Percentiles rank a stretch among this genome's conserved stretches.
Conservation (phyloP, 352 stramenopile species). For the Phytophthora sojae region DNA sequence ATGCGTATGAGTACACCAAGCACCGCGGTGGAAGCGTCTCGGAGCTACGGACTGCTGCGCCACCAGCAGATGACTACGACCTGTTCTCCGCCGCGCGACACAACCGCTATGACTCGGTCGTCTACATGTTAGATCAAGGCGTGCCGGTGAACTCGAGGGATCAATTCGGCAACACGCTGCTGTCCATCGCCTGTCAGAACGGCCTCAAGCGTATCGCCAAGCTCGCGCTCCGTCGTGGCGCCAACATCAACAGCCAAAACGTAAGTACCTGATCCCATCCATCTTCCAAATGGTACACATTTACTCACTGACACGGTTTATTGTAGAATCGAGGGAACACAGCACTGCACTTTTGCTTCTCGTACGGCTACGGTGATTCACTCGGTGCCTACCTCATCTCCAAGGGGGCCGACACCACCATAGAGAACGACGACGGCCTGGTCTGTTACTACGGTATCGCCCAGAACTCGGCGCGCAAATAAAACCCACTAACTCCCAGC, state of each 20-base stretch:
- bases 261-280: slow-evolving; percentile 34
- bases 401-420: slow-evolving; percentile 81
- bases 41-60: slow-evolving; percentile 22
- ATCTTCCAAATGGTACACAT: neutral
- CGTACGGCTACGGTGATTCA: slow-evolving; percentile 89
- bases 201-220: slow-evolving; percentile 92
- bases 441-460: slow-evolving; percentile 77
- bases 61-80: slow-evolving; percentile 65
- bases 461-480: slow-evolving; percentile 43
- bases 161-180: slow-evolving; percentile 84
- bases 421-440: slow-evolving; percentile 73
- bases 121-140: slow-evolving; percentile 88
- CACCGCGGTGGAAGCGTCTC: slow-evolving; percentile 11
- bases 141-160: slow-evolving; percentile 82
- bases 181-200: slow-evolving; percentile 92
- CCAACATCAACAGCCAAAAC: slow-evolving; percentile 91
- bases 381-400: slow-evolving; percentile 89
- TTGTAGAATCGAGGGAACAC: slow-evolving; percentile 85
- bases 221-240: slow-evolving; percentile 79
- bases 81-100: slow-evolving; percentile 89
- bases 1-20: slow-evolving; percentile 47
- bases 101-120: slow-evolving; percentile 86
- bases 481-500: slow-evolving; percentile 5
- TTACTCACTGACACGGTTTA: neutral
- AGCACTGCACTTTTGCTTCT: slow-evolving; percentile 92